A percentile compares a stretch with the other conserved stretches of the same genome.
These are phyloP conservation scores for Mortierella claussenii DNA, from an alignment of 192 early-diverging fungal genomes.

Conservation along the genomic window DNA sequence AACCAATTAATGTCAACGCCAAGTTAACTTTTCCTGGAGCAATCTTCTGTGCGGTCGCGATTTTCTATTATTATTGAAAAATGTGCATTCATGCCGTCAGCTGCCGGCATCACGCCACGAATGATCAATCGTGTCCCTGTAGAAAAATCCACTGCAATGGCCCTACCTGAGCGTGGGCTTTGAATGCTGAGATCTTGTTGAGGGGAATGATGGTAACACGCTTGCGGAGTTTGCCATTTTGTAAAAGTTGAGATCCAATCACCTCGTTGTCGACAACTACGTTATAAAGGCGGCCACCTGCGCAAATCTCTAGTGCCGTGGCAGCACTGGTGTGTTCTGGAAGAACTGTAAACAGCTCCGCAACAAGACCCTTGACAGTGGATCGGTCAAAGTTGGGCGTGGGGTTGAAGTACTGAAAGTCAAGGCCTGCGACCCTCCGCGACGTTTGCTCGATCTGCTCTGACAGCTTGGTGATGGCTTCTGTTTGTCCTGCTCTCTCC, in stretches of 20 bases:
- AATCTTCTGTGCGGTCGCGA: slow-evolving; percentile 79
- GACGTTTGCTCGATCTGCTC: slow-evolving; percentile 65
- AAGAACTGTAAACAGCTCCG: slow-evolving; percentile 84
- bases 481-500: slow-evolving; percentile 15
- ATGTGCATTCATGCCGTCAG: too few relatives aligned
- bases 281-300: slow-evolving; percentile 94
- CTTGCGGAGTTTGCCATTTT: slow-evolving; percentile 78
- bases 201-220: slow-evolving; percentile 94
- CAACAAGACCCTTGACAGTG: slow-evolving; percentile 94
- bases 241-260: slow-evolving; percentile 82
- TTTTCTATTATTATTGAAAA: slow-evolving; percentile 62
- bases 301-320: slow-evolving; percentile 92
- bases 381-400: slow-evolving; percentile 87
- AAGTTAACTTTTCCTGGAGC: slow-evolving; percentile 90
- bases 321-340: slow-evolving; percentile 71
- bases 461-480: slow-evolving; percentile 7
- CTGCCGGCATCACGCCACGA: too few relatives aligned
- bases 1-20: slow-evolving; percentile 86
- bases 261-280: slow-evolving; percentile 94
- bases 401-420: slow-evolving; percentile 89
- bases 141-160: neutral
- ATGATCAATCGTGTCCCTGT: neutral
- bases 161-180: slow-evolving; percentile 61
- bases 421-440: slow-evolving; percentile 65
- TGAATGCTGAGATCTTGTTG: slow-evolving; percentile 88